A percentile compares a stretch with the other conserved stretches of the same genome.
These are phyloP conservation scores for Fusarium sp. DNA, from an alignment of 2,329 filamentous ascomycete genomes.

Conservation along the genomic window DNA sequence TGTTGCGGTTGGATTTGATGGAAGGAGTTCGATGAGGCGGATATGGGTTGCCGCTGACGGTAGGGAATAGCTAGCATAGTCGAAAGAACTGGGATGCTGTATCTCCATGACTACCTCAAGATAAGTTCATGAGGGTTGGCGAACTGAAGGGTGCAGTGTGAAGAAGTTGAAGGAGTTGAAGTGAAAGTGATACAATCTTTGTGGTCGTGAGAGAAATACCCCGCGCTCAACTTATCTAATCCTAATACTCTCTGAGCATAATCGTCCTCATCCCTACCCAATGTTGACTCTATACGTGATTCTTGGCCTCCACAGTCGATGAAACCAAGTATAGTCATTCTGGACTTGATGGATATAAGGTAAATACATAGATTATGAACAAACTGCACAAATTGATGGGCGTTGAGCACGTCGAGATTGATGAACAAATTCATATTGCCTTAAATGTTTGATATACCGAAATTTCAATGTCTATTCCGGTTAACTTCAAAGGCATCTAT, in stretches of 20 bases:
- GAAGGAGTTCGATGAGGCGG: not conserved
- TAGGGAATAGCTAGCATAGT: not conserved
- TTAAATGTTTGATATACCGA: not conserved
- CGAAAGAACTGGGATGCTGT: not conserved
- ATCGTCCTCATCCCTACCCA: not conserved
- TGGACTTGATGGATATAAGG: not conserved
- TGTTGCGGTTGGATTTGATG: not conserved
- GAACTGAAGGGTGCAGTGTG: not conserved
- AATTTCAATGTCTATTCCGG: no score
- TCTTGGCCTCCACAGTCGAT: not conserved
- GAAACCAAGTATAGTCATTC: not conserved
- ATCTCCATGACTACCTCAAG: not conserved
- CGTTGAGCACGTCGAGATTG: not conserved
- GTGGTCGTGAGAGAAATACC: not conserved
- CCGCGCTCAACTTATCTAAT: not conserved
- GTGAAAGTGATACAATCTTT: not conserved
- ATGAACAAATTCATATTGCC: no score
- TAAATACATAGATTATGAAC: not conserved
- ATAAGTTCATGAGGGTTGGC: not conserved
- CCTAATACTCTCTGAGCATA: not conserved
- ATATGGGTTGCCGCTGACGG: constrained; percentile 2
- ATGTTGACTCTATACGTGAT: not conserved
- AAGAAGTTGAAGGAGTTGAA: not conserved
- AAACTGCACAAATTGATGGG: not conserved
- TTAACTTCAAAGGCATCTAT: no score